Base-by-base conservation (phyloP, 306 rosid genomes). In the Pyrus pyrifolia region DNA sequence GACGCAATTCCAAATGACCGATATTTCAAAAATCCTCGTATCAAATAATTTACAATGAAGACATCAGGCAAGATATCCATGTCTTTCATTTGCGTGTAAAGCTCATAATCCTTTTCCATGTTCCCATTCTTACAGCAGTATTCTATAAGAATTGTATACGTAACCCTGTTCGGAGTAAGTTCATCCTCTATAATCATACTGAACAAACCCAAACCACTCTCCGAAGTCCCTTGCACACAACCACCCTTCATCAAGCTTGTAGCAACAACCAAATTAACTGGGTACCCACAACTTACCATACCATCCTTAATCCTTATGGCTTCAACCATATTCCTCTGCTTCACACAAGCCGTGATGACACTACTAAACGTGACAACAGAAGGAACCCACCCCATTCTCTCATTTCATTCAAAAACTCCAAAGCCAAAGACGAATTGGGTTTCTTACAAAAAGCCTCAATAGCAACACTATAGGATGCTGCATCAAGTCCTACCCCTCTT, bases 251-350 rank as follows among this genome's bases (percentile, higher is more conserved):
- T 79, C 86, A 93, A 93, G 68, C 80, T 83, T 8, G 85, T 86
- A 3, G 83, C 92, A 81, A 81, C 87, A 73, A 42, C 23, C 83
- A 80, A 73, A 80, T 86, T 83, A 75, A 88, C 44, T 3, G 85
- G 82, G n/a, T 73, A 46, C 64, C 96, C 86, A 25, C 83, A 80
- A 58, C 76, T 75, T 45, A 84, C 71, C 98, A 93, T 93, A 77
- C 89, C 93, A 81, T 91, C 93, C 83, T 78, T 93, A 33, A 89
- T 69, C 81, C 83, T 79, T 79, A 84, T 30, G 23, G 92, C 98
- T 66, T 82, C 89, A 14, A 23, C 68, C 85, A 93, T 7, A 82
- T 89, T 86, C 60, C 93, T 81, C 80, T 83, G 81, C 89, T 88
- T 91, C 64, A 84, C 93, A 82, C 90, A 89, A 71, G 90, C 85